Conservation (phyloP, 768 basidiomycete genomes). For the Boletus rubropictus region DNA sequence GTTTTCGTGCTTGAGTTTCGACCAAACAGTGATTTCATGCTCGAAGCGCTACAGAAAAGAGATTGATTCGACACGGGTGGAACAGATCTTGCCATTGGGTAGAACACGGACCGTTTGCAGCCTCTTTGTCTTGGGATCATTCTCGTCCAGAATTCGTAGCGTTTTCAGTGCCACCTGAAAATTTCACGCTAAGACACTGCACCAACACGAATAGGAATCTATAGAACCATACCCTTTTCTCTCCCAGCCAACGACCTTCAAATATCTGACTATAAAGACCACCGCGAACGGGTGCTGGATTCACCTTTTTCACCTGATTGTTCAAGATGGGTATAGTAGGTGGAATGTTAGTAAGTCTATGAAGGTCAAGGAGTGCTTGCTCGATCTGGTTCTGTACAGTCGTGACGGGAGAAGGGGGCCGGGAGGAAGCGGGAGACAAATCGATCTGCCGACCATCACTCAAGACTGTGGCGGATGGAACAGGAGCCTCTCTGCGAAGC, state of each 20-base stretch:
- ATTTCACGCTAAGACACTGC: background rate
- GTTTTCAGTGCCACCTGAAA: slow-evolving; percentile 54
- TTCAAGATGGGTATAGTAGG: slow-evolving; percentile 50
- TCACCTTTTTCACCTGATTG: slow-evolving; percentile 42
- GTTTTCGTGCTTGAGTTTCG: slow-evolving; percentile 44
- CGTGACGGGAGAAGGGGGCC: slow-evolving; percentile 19
- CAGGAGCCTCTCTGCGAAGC: slow-evolving; percentile 4
- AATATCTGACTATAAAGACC: slow-evolving; percentile 54
- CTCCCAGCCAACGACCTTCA: slow-evolving; percentile 50
- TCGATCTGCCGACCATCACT: slow-evolving; percentile 18
- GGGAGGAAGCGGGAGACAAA: slow-evolving; percentile 19
- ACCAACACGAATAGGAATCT: background rate
- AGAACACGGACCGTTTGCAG: slow-evolving; percentile 28
- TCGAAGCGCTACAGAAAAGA: slow-evolving; percentile 42
- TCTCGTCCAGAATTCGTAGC: slow-evolving; percentile 41
- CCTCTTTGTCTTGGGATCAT: slow-evolving; percentile 39
- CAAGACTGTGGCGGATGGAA: slow-evolving; percentile 11
- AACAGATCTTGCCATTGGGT: background rate
- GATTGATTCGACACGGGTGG: background rate
- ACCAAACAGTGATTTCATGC: slow-evolving; percentile 53
- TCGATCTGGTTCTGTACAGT: slow-evolving; percentile 37
- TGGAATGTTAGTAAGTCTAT: slow-evolving; percentile 46
- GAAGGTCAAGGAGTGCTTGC: slow-evolving; percentile 42
- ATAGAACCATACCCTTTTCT: slow-evolving; percentile 38
- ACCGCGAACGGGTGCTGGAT: slow-evolving; percentile 38